These are phyloP conservation scores for Fusarium longipes DNA, from an alignment of 2,329 filamentous ascomycete genomes.

Conservation along the genomic window DNA sequence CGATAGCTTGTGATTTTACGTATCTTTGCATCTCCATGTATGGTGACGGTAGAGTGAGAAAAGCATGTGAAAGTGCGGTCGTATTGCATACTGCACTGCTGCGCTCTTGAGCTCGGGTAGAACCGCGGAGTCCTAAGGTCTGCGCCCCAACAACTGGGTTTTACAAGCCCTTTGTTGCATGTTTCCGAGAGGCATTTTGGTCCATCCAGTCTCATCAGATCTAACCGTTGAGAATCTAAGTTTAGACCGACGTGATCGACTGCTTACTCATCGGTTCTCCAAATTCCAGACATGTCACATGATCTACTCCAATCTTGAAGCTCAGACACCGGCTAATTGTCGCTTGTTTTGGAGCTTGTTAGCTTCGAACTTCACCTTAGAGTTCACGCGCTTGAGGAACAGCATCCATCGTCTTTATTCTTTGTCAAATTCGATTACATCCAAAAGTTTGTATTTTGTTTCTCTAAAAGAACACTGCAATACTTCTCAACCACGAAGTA, in stretches of 20 bases:
- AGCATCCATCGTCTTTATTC: slow-evolving; percentile 23
- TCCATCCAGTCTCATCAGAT: slow-evolving; percentile 40
- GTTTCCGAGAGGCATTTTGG: slow-evolving; percentile 16
- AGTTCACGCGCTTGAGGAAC: slow-evolving; percentile 32
- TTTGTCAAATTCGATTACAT: slow-evolving; percentile 10
- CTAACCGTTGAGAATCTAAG: slow-evolving; percentile 37
- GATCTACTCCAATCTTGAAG: slow-evolving; percentile 6
- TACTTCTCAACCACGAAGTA: background rate
- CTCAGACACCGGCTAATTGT: slow-evolving; percentile 32
- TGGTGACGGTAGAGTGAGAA: background rate
- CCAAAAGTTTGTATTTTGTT: background rate
- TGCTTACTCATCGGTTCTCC: slow-evolving; percentile 29
- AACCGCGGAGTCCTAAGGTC: slow-evolving; percentile 23
- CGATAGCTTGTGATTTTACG: slow-evolving; percentile 21
- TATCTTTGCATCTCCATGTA: background rate
- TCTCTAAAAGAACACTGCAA: background rate
- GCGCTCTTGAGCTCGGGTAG: slow-evolving; percentile 29
- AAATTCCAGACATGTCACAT: slow-evolving; percentile 6
- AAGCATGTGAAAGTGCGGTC: slow-evolving; percentile 46
- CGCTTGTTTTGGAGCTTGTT: slow-evolving; percentile 30
- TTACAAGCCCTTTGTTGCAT: slow-evolving; percentile 2
- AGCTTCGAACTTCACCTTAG: slow-evolving; percentile 33
- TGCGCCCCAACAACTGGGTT: slow-evolving; percentile 41
- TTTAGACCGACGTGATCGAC: background rate
- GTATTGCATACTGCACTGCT: slow-evolving; percentile 42